Conservation (phyloP, 1,139 yeast species). For the Taphrina confusa region DNA sequence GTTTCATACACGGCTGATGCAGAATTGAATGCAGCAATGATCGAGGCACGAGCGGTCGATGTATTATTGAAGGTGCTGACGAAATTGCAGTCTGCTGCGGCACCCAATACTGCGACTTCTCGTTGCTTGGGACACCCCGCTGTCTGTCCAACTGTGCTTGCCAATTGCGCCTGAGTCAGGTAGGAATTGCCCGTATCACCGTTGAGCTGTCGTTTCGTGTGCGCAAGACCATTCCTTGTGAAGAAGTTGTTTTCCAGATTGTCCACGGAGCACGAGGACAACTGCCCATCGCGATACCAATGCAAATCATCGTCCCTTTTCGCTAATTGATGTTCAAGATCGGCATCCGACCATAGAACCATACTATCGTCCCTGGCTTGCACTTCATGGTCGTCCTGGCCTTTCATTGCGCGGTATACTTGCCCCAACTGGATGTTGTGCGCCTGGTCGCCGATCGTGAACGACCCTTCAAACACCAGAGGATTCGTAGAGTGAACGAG, state of each 20-base stretch:
- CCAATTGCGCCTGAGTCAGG: conserved; percentile 44
- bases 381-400: conserved; percentile 12
- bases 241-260: conserved; percentile 1
- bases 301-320: conserved; percentile 9
- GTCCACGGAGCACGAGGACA: conserved; percentile 10
- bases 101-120: conserved; percentile 47
- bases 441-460: conserved; percentile 29
- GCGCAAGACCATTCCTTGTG: neutral
- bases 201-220: conserved; percentile 19
- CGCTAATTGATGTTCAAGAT: conserved; percentile 14
- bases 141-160: conserved; percentile 45
- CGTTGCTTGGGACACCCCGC: conserved; percentile 47
- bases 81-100: conserved; percentile 49
- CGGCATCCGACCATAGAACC: conserved; percentile 38
- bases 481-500: conserved; percentile 20
- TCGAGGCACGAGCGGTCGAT: conserved; percentile 45
- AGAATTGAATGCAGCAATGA: conserved; percentile 46
- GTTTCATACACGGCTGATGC: conserved; percentile 48
- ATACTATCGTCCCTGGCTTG: conserved; percentile 11
- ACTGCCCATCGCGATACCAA: conserved; percentile 2
- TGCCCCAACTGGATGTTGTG: conserved; percentile 33
- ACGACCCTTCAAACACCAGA: conserved; percentile 37
- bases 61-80: conserved; percentile 44
- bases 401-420: conserved; percentile 9
- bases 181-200: conserved; percentile 42